These are phyloP conservation scores for Trichophaea hybrida DNA, from an alignment of 2,329 filamentous ascomycete genomes.

Conservation along the genomic window DNA sequence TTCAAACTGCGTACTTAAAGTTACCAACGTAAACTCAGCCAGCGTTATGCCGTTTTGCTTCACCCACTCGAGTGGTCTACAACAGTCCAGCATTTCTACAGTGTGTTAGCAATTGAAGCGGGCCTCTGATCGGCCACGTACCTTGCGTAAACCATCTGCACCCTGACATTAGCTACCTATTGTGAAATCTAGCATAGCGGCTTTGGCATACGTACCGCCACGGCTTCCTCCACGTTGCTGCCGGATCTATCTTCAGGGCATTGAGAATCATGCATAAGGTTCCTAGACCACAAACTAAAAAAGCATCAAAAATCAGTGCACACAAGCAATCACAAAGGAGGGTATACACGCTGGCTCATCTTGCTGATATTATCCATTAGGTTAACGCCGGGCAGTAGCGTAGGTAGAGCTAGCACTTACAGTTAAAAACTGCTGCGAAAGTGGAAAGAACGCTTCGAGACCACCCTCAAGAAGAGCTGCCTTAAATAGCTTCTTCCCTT, in stretches of 20 bases:
- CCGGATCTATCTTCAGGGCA: constrained; percentile 22
- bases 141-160: constrained; percentile 2
- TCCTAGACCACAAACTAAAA: constrained; percentile 21
- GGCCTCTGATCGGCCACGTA: neutral
- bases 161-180: neutral
- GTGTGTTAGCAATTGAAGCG: neutral
- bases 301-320: neutral
- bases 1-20: too few relatives aligned
- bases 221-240: constrained; percentile 20
- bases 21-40: constrained; percentile 13
- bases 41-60: constrained; percentile 21
- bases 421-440: constrained; percentile 24
- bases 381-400: neutral
- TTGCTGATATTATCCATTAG: constrained; percentile 11
- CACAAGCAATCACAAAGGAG: neutral
- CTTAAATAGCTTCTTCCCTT: constrained; percentile 21
- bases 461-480: constrained; percentile 16
- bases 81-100: constrained; percentile 21
- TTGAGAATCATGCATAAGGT: constrained; percentile 24
- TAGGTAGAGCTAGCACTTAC: neutral
- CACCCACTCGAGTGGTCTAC: constrained; percentile 19
- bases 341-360: constrained; percentile 21
- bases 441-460: constrained; percentile 21
- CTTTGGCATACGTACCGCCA: constrained; percentile 9
- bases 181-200: neutral